Conservation (phyloP, 441 rosid species). For the Erodium trifolium region DNA sequence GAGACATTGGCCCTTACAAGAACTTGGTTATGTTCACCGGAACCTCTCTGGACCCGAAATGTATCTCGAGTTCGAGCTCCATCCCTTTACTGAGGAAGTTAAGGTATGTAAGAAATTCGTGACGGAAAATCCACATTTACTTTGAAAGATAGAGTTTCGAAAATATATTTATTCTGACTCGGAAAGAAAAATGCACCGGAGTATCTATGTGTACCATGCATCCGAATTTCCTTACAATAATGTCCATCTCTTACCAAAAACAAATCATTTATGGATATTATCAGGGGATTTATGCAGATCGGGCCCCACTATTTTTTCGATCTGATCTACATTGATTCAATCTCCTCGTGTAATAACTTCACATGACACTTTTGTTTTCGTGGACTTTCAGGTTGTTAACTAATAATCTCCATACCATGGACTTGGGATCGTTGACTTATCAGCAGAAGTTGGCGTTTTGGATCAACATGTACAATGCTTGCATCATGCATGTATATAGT, state of each 20-base stretch:
- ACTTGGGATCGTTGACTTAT: conserved; percentile 45
- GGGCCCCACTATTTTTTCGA: too few relatives aligned
- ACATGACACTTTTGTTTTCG: background rate
- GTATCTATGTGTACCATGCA: too few relatives aligned
- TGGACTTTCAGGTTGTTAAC: conserved; percentile 50
- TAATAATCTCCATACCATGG: conserved; percentile 63
- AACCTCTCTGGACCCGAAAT: conserved; percentile 67
- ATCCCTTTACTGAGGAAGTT: conserved; percentile 60
- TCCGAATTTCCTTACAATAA: too few relatives aligned
- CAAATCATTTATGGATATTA: too few relatives aligned
- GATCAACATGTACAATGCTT: conserved; percentile 98
- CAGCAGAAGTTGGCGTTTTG: conserved; percentile 91
- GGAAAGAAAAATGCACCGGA: too few relatives aligned
- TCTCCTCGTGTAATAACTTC: background rate
- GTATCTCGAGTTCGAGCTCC: conserved; percentile 70
- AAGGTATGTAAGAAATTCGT: conserved; percentile 51
- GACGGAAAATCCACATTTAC: too few relatives aligned
- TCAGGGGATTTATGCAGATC: too few relatives aligned
- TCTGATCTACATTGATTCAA: background rate
- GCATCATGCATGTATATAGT: conserved; percentile 81
- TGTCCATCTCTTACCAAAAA: too few relatives aligned
- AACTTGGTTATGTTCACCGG: conserved; percentile 76
- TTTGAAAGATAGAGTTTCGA: too few relatives aligned
- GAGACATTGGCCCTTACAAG: conserved; percentile 84
- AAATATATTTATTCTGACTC: too few relatives aligned